A percentile compares a stretch with the other conserved stretches of the same genome.
Conservation (phyloP, 2,329 filamentous ascomycete species). For the Ambrosiella xylebori region DNA sequence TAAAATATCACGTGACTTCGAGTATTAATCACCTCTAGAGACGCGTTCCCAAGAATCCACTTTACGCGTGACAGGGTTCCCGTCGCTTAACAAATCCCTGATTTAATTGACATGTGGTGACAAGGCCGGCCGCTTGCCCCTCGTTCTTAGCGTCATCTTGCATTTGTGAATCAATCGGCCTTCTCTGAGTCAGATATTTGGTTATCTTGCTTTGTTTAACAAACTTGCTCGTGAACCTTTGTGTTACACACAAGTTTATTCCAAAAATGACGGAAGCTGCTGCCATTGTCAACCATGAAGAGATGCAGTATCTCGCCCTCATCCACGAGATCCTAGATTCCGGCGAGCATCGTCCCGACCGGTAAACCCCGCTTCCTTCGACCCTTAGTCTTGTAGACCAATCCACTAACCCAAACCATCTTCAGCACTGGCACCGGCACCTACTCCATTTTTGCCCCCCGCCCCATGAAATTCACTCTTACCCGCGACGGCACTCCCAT, state of each 20-base stretch:
- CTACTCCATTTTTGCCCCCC: conserved; percentile 71
- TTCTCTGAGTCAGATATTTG: not conserved
- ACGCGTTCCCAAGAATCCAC: conserved; percentile 10
- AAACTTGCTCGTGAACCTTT: not conserved
- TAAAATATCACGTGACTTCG: not conserved
- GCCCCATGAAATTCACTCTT: conserved; percentile 72
- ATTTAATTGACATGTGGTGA: not conserved
- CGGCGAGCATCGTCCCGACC: conserved; percentile 79
- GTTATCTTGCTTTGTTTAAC: not conserved
- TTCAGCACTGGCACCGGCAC: conserved; percentile 85
- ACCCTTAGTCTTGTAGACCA: not conserved
- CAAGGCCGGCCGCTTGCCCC: not conserved
- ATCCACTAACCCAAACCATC: not conserved
- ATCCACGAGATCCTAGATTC: conserved; percentile 66
- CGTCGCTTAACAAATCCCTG: not conserved
- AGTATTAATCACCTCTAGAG: not conserved
- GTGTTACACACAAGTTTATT: no score
- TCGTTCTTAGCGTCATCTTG: no score
- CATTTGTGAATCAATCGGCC: no score
- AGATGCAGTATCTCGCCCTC: conserved; percentile 83
- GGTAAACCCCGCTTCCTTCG: conserved; percentile 28
- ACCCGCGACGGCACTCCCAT: conserved; percentile 45
- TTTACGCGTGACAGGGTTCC: conserved; percentile 4
- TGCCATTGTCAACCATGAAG: conserved; percentile 44
- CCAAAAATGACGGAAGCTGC: conserved; percentile 4